phyloP scores from a whole-genome alignment of 176 grass and related monocot genomes.

The Carex kokanica region DNA sequence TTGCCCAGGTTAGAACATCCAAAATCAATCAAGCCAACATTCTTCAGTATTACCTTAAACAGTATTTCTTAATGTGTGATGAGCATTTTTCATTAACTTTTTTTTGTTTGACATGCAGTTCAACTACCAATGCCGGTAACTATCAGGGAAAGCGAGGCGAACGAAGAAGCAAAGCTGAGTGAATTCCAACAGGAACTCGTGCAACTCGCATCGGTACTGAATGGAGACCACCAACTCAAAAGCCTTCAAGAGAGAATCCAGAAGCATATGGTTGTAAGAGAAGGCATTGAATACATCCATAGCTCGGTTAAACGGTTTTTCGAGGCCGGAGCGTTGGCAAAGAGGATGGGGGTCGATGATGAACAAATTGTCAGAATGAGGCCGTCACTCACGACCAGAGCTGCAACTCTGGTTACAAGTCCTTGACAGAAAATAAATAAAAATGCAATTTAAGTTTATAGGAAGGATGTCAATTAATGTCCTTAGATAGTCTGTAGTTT shows the following conservation, averaged over 20 bases:
- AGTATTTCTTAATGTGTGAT: background rate
- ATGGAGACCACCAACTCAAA: slow-evolving; percentile 67
- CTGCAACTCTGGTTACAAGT: background rate
- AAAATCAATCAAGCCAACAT: background rate
- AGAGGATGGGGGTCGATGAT: slow-evolving; percentile 63
- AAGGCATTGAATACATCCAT: slow-evolving; percentile 84
- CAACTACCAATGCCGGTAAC: slow-evolving; percentile 68
- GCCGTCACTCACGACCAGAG: slow-evolving; percentile 76
- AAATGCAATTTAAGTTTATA: background rate
- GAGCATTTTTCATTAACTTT: background rate
- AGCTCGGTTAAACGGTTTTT: slow-evolving; percentile 60
- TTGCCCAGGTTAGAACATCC: slow-evolving; percentile 57
- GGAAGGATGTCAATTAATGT: slow-evolving; percentile 19
- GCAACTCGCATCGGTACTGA: slow-evolving; percentile 82
- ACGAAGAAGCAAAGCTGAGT: slow-evolving; percentile 82
- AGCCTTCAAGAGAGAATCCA: slow-evolving; percentile 56
- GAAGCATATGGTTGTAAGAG: slow-evolving; percentile 66
- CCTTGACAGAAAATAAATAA: slow-evolving; percentile 39
- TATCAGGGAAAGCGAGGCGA: slow-evolving; percentile 60
- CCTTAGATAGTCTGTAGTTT: slow-evolving; percentile 5
- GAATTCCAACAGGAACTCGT: slow-evolving; percentile 93
- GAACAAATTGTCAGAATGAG: slow-evolving; percentile 98
- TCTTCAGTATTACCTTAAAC: background rate
- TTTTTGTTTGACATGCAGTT: slow-evolving; percentile 34
- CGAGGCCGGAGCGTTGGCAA: slow-evolving; percentile 60